A percentile compares a stretch with the other conserved stretches of the same genome.
These are phyloP conservation scores for Toxicodendron radicans DNA, from an alignment of 345 rosid genomes.

Conservation along the genomic window DNA sequence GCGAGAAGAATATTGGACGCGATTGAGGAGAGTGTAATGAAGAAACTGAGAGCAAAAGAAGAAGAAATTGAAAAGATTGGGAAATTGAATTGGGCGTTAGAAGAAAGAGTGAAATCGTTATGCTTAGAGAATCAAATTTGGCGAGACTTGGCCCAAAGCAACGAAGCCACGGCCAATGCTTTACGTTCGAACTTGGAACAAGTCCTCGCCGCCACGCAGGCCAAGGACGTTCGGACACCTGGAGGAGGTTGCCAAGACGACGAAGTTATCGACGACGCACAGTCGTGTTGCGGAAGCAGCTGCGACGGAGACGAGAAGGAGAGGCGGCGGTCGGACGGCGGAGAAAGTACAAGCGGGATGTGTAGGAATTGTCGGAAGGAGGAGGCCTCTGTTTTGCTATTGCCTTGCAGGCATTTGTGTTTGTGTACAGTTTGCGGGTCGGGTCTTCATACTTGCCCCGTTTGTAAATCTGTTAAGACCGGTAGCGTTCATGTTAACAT, in stretches of 20 bases:
- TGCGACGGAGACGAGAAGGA: constrained; percentile 20
- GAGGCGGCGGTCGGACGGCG: constrained; percentile 7
- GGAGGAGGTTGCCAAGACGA: constrained; percentile 26
- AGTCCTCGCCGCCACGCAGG: constrained; percentile 45
- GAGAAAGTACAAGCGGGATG: constrained; percentile 29
- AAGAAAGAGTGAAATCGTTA: constrained; percentile 61
- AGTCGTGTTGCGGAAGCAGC: constrained; percentile 70
- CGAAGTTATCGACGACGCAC: constrained; percentile 56
- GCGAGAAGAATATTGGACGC: constrained; percentile 53
- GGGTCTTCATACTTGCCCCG: constrained; percentile 57
- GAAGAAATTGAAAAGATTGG: constrained; percentile 68
- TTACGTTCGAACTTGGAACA: constrained; percentile 67
- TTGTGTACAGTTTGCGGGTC: constrained; percentile 68
- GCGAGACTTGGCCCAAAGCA: constrained; percentile 77
- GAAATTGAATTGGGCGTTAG: constrained; percentile 64
- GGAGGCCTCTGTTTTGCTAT: constrained; percentile 70
- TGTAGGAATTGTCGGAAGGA: constrained; percentile 65
- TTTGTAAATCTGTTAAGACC: constrained; percentile 64
- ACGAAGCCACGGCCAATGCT: constrained; percentile 75
- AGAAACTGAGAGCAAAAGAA: constrained; percentile 57
- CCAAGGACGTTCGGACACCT: constrained; percentile 24
- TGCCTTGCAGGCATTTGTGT: constrained; percentile 90
- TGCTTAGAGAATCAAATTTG: constrained; percentile 78
- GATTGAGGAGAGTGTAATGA: constrained; percentile 52
- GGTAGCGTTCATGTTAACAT: constrained; percentile 72